phyloP scores from a whole-genome alignment of 257 asterid genomes.

The Petrea volubilis region DNA sequence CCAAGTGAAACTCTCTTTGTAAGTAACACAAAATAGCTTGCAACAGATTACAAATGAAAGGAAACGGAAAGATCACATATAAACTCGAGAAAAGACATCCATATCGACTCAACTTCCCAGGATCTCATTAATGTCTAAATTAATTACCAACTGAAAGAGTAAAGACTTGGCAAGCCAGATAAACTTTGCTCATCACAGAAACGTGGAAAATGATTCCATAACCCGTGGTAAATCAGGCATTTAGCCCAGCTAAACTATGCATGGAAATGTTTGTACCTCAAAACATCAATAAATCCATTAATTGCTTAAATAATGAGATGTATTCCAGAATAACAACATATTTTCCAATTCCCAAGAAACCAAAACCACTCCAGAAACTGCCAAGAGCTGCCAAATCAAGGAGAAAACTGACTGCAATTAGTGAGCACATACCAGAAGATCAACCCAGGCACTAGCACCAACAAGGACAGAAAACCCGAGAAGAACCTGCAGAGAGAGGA shows the following conservation, averaged over 20 bases:
- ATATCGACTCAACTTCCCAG: not conserved
- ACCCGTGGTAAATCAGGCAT: not conserved
- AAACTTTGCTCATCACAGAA: not conserved
- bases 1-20: conserved; percentile 11
- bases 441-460: conserved; percentile 99
- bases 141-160: not conserved
- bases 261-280: not conserved
- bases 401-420: conserved; percentile 3
- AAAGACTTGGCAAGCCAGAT: not conserved
- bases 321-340: not conserved
- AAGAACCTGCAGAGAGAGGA: conserved; percentile 65
- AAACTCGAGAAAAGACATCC: not conserved
- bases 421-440: conserved; percentile 73
- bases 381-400: not conserved
- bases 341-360: not conserved
- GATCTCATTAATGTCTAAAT: not conserved
- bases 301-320: not conserved
- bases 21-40: not conserved
- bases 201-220: not conserved
- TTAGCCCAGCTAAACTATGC: conserved; percentile 15
- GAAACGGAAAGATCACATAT: not conserved
- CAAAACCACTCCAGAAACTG: not conserved
- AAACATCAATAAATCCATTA: not conserved
- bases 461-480: conserved; percentile 95
- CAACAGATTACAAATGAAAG: not conserved